Base-by-base conservation (phyloP, 306 rosid species). In the Medicago lupulina region DNA sequence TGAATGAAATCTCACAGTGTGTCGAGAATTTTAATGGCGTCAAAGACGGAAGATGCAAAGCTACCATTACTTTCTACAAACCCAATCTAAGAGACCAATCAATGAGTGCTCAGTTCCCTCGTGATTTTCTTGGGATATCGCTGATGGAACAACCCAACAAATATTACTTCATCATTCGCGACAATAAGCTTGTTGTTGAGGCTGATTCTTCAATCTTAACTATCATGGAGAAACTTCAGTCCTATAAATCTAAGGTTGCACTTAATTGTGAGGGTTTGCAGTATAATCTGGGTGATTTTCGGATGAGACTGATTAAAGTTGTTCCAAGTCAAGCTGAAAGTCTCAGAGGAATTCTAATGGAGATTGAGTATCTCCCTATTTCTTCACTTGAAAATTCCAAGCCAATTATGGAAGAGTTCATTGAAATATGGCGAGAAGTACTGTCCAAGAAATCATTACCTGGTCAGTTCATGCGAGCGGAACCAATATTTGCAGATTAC, bases 201-300 rank as follows among this genome's bases (percentile, higher is more conserved):
- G 97, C 92, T 7, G 95, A 94, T 79, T 90, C 91, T 15, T 62
- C 98, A 0, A 94, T 91, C 77, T 85, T 87, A 77, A 80, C 79
- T 9, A 89, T 95, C 28, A 92, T 92, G 97, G 99, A 95, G 86
- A 95, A 92, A 51, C 77, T 92, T 71, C 99, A 95, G 89, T 95
- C 99, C 28, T 95, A 92, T 80, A 90, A 89, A 82, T 83, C 87
- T 44, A 91, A 86, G 58, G 86, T 92, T 17, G 88, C 96, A 0
- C 96, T 95, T 44, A 78, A 86, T 88, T 92, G 92, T 43, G 99
- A 95, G 86, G 88, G 88, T 25, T 47, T 82, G 60, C 96, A 87
- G 70, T 95, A 90, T 75, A 92, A 86, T 79, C 75, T 92, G 9
- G 97, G 97, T 58, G 99, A 95, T 84, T 90, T 95, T 71, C 93